Conservation (phyloP, 306 rosid genomes). For the Vigna hirtella region DNA sequence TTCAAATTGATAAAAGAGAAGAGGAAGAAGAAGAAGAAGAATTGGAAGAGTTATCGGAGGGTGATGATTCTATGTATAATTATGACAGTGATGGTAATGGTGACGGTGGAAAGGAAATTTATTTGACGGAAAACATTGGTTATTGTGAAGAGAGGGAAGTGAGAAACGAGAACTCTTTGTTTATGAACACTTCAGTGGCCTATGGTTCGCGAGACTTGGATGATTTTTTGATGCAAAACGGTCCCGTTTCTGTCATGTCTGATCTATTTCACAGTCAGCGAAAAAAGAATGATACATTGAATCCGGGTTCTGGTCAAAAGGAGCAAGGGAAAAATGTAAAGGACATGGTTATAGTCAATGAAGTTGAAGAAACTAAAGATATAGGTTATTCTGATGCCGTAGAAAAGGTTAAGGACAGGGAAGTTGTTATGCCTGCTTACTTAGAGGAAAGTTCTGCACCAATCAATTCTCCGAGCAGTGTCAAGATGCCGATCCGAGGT, state of each 20-base stretch:
- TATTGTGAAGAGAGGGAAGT: constrained; percentile 37
- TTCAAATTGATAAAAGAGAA: constrained; percentile 38
- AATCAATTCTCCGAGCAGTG: constrained; percentile 18
- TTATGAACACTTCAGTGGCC: constrained; percentile 80
- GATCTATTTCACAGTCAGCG: constrained; percentile 42
- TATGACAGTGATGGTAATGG: constrained; percentile 49
- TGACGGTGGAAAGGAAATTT: constrained; percentile 19
- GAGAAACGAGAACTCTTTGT: constrained; percentile 68
- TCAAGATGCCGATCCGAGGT: constrained; percentile 44
- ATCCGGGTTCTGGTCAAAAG: constrained; percentile 35
- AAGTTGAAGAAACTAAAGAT: constrained; percentile 46
- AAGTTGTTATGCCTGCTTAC: constrained; percentile 20
- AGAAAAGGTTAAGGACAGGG: constrained; percentile 49
- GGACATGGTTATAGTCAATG: constrained; percentile 21
- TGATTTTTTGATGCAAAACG: constrained; percentile 59
- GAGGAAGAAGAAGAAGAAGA: constrained; percentile 48
- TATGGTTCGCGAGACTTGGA: constrained; percentile 84
- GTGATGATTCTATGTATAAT: constrained; percentile 73
- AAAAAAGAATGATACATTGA: constrained; percentile 27
- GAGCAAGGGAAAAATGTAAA: constrained; percentile 44
- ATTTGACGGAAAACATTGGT: constrained; percentile 38
- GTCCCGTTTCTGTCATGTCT: constrained; percentile 36
- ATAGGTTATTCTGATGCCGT: constrained; percentile 40
- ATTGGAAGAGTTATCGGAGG: constrained; percentile 57
- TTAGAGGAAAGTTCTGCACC: constrained; percentile 40